Evolutionary conservation across 257 asterid genomes (phyloP).

Genomic region (Fraxinus quadrangulata): DNA sequence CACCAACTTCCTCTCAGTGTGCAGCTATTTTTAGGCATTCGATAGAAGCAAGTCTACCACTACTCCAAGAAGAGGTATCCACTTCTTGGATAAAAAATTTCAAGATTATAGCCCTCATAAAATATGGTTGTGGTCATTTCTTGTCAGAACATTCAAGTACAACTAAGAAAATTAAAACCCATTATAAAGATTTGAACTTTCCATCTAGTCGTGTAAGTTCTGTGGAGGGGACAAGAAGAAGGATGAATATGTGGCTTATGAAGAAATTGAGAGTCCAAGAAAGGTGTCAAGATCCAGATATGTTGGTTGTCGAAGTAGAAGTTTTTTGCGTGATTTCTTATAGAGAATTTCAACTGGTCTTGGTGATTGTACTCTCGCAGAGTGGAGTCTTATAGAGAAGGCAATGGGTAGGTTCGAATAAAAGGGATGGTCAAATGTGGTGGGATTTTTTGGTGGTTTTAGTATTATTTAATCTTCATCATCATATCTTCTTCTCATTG

Average conservation of each 20-base stretch:
- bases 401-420: conserved; percentile 69
- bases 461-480: conserved; percentile 76
- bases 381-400: conserved; percentile 94
- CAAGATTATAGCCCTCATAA: conserved; percentile 45
- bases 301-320: conserved; percentile 97
- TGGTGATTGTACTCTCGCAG: conserved; percentile 93
- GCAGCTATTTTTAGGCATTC: conserved; percentile 30
- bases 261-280: conserved; percentile 53
- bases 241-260: conserved; percentile 50
- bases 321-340: conserved; percentile 90
- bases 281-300: conserved; percentile 94
- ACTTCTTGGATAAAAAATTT: conserved; percentile 46
- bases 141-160: conserved; percentile 33
- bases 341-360: conserved; percentile 94
- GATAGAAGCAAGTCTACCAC: conserved; percentile 72
- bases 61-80: conserved; percentile 53
- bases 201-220: conserved; percentile 29
- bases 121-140: conserved; percentile 81
- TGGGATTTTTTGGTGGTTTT: conserved; percentile 80
- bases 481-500: conserved; percentile 48
- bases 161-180: conserved; percentile 40
- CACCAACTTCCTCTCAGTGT: conserved; percentile 13
- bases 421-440: conserved; percentile 88
- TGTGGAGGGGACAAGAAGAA: conserved; percentile 41
- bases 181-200: conserved; percentile 45